Conservation (phyloP, 2,329 filamentous ascomycete species). For the Epichloe scottii region DNA sequence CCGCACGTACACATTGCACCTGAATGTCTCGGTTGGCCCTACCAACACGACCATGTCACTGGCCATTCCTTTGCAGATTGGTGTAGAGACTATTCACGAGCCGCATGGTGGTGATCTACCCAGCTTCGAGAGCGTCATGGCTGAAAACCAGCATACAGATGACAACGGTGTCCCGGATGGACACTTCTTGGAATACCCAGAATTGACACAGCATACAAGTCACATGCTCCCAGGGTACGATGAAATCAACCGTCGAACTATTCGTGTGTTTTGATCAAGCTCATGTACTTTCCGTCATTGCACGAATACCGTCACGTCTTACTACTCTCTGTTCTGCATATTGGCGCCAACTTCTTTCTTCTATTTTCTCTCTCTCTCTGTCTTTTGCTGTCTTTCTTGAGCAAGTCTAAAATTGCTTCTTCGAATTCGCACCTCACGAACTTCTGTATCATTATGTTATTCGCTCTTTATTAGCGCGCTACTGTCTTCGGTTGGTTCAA, state of each 20-base stretch:
- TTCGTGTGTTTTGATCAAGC: slow-evolving; percentile 6
- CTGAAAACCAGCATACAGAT: slow-evolving; percentile 28
- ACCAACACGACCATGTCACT: slow-evolving; percentile 31
- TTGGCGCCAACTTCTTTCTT: background rate
- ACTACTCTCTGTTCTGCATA: background rate
- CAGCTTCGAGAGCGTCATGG: slow-evolving; percentile 36
- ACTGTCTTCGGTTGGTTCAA: background rate
- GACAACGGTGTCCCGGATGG: slow-evolving; percentile 31
- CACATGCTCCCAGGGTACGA: slow-evolving; percentile 28
- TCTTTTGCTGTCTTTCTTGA: too few species aligned
- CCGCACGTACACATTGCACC: slow-evolving; percentile 39
- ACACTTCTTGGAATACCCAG: slow-evolving; percentile 24
- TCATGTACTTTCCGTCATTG: background rate
- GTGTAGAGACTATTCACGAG: slow-evolving; percentile 26
- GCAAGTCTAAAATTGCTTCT: too few species aligned
- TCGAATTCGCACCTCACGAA: too few species aligned
- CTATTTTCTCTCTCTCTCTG: too few species aligned
- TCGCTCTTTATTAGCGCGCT: too few species aligned
- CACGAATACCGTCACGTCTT: background rate
- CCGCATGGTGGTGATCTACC: slow-evolving; percentile 26
- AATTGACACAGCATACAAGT: slow-evolving; percentile 18
- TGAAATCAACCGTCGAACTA: slow-evolving; percentile 17
- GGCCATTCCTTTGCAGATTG: slow-evolving; percentile 38
- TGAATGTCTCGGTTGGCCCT: slow-evolving; percentile 31
- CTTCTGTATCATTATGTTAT: too few species aligned